phyloP scores from a whole-genome alignment of 108 stramenopile genomes.

The Nitzschia sp. region DNA sequence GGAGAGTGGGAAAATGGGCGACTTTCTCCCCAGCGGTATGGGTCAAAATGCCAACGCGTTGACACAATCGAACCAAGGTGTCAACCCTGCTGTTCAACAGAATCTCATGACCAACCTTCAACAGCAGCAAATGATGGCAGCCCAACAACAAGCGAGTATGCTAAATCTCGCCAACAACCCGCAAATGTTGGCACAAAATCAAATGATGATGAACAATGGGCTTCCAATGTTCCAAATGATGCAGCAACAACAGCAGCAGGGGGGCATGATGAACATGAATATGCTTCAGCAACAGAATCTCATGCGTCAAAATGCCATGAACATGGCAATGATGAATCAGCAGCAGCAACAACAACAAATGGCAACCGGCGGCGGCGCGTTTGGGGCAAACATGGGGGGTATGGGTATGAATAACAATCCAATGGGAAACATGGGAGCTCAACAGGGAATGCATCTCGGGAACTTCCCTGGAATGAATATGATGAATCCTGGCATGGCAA shows the following conservation, averaged over 20 bases:
- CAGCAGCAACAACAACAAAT: neutral
- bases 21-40: neutral
- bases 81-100: constrained; percentile 2
- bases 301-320: constrained; percentile 2
- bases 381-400: too few relatives aligned
- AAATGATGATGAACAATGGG: constrained; percentile 11
- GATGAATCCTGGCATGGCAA: too few relatives aligned
- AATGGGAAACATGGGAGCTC: constrained; percentile 5
- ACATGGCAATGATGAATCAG: constrained; percentile 12
- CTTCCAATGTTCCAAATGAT: constrained; percentile 13
- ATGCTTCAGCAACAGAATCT: constrained; percentile 24
- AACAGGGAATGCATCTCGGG: constrained; percentile 1
- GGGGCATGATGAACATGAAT: constrained; percentile 9
- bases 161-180: neutral
- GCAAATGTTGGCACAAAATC: constrained; percentile 9
- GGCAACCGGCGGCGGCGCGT: neutral
- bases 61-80: neutral
- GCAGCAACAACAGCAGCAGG: constrained; percentile 21
- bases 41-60: neutral
- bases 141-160: constrained; percentile 22
- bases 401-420: neutral
- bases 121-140: constrained; percentile 34
- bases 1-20: too few relatives aligned
- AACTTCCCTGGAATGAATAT: neutral
- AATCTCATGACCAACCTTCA: constrained; percentile 3